These are phyloP conservation scores for Fusarium guadeloupense DNA, from an alignment of 2,329 filamentous ascomycete genomes.

Conservation along the genomic window DNA sequence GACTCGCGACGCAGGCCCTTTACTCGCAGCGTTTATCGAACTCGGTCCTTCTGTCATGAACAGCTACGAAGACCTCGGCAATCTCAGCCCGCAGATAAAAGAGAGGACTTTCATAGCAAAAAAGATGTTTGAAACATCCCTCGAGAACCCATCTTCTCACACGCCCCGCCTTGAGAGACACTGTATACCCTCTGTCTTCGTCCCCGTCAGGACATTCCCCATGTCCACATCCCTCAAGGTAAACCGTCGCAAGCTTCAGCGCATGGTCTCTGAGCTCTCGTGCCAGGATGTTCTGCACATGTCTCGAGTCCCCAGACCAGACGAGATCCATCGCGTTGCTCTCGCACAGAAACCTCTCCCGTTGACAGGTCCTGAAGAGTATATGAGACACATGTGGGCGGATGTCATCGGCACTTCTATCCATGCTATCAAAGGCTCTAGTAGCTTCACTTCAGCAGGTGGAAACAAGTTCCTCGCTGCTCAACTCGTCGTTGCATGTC, in stretches of 20 bases:
- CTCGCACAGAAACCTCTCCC: constrained; percentile 55
- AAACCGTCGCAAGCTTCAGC: constrained; percentile 58
- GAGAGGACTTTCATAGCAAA: constrained; percentile 56
- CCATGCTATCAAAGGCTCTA: constrained; percentile 52
- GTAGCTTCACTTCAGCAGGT: constrained; percentile 58
- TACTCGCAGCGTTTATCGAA: constrained; percentile 61
- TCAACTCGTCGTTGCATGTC: constrained; percentile 56
- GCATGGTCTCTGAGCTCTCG: constrained; percentile 54
- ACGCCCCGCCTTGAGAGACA: constrained; percentile 47
- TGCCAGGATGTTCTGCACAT: constrained; percentile 56
- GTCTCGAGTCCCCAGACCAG: constrained; percentile 49
- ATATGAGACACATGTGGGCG: constrained; percentile 60
- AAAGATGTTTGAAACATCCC: constrained; percentile 54
- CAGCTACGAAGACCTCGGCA: constrained; percentile 50
- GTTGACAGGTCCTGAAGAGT: constrained; percentile 57
- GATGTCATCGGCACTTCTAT: constrained; percentile 52
- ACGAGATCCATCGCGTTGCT: constrained; percentile 47
- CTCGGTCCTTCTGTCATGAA: constrained; percentile 53
- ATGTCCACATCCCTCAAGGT: constrained; percentile 61
- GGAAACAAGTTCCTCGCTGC: constrained; percentile 58
- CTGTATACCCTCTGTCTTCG: constrained; percentile 58
- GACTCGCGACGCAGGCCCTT: constrained; percentile 54
- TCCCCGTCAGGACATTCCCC: constrained; percentile 59
- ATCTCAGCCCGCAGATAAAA: constrained; percentile 52
- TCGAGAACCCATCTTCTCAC: constrained; percentile 45